These are phyloP conservation scores for Apiospora sp. DNA, from an alignment of 2,329 filamentous ascomycete genomes.

Conservation along the genomic window DNA sequence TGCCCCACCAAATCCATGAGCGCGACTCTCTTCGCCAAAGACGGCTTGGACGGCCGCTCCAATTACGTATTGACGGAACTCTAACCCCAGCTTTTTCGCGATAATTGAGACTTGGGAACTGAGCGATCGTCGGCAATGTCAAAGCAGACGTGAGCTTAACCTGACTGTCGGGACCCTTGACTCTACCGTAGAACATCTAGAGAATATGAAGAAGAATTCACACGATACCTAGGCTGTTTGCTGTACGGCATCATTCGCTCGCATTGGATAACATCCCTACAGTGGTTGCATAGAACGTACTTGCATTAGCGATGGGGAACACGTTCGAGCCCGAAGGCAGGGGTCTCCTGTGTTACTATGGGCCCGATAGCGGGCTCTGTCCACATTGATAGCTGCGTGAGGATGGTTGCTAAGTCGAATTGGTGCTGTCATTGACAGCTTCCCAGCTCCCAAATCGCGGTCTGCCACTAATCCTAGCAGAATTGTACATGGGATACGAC, in stretches of 20 bases:
- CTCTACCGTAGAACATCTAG: not conserved
- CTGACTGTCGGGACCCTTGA: not conserved
- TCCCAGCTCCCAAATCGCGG: not conserved
- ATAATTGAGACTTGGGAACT: not conserved
- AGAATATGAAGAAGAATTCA: not conserved
- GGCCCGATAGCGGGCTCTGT: slow-evolving; percentile 12
- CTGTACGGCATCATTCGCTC: not conserved
- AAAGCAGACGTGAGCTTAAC: slow-evolving; percentile 18
- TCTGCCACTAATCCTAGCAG: not conserved
- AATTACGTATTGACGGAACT: slow-evolving; percentile 21
- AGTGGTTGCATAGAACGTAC: slow-evolving; percentile 12
- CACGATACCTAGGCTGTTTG: not conserved
- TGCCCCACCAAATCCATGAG: slow-evolving; percentile 13
- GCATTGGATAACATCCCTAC: not conserved
- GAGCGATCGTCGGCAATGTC: not conserved
- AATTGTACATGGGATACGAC: not conserved
- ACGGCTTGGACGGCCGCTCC: slow-evolving; percentile 2
- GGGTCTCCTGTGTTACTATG: slow-evolving; percentile 15
- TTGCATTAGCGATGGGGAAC: slow-evolving; percentile 6
- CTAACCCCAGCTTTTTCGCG: slow-evolving; percentile 8
- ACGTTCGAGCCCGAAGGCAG: not conserved
- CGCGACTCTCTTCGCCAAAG: not conserved
- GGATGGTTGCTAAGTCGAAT: slow-evolving; percentile 1
- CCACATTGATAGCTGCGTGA: not conserved
- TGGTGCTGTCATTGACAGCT: slow-evolving; percentile 16